Percentiles rank a stretch among this genome's conserved stretches.
Conservation (phyloP, 768 basidiomycete species). For the Suillus occidentalis region DNA sequence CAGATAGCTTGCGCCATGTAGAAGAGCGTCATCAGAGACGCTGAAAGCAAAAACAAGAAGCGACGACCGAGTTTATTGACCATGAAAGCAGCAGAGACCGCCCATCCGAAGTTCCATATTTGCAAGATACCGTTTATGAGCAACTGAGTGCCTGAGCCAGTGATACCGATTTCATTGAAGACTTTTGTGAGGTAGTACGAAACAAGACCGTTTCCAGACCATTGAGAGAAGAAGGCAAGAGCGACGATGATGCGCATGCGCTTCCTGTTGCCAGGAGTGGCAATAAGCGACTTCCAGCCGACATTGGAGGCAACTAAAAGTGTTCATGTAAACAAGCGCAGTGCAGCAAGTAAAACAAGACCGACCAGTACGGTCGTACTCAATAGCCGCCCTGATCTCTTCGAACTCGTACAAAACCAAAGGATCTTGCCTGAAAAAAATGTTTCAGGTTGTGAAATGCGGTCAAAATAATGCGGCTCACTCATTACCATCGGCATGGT, state of each 20-base stretch:
- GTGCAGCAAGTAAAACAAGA: background rate
- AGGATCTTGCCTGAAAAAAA: slow-evolving; percentile 48
- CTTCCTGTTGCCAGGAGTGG: slow-evolving; percentile 68
- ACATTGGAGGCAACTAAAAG: slow-evolving; percentile 50
- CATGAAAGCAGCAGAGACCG: slow-evolving; percentile 53
- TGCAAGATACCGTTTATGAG: slow-evolving; percentile 86
- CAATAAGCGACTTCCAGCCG: slow-evolving; percentile 69
- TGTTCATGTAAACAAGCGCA: background rate
- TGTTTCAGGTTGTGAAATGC: background rate
- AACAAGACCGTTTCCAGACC: slow-evolving; percentile 84
- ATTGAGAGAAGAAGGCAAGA: slow-evolving; percentile 82
- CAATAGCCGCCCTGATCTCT: slow-evolving; percentile 79
- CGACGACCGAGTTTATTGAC: slow-evolving; percentile 71
- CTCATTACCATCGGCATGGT: slow-evolving; percentile 78
- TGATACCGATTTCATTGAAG: slow-evolving; percentile 67
- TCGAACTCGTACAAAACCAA: slow-evolving; percentile 73
- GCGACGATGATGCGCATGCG: slow-evolving; percentile 77
- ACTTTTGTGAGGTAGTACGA: slow-evolving; percentile 81
- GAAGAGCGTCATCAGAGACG: slow-evolving; percentile 59
- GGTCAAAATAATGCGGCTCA: slow-evolving; percentile 24
- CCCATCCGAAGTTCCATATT: slow-evolving; percentile 76
- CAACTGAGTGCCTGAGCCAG: slow-evolving; percentile 59
- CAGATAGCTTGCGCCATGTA: slow-evolving; percentile 70
- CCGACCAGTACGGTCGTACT: slow-evolving; percentile 54
- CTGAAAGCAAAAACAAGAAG: slow-evolving; percentile 65